Conservation (phyloP, 2,329 filamentous ascomycete genomes). For the Macrophomina tecta region DNA sequence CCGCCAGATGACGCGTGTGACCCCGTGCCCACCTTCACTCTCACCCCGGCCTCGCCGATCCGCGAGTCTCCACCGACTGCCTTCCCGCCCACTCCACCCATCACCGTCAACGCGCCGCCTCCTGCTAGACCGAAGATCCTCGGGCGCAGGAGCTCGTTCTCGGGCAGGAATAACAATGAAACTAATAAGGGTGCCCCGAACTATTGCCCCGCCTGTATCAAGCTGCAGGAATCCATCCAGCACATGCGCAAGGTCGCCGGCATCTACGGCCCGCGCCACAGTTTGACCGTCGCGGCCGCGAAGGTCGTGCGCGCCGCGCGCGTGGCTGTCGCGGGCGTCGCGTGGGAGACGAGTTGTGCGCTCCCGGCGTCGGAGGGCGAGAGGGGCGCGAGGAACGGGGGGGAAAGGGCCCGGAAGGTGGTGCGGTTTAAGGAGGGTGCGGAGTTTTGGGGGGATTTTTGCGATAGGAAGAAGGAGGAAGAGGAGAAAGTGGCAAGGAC, state of each 20-base stretch:
- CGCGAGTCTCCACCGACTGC: neutral
- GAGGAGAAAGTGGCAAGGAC: neutral
- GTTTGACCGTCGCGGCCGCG: neutral
- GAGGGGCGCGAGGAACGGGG: neutral
- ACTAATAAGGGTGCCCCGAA: neutral
- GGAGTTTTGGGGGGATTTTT: neutral
- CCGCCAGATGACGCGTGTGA: too few species aligned
- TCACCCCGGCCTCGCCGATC: slow-evolving; percentile 1
- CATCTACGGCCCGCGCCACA: slow-evolving; percentile 17
- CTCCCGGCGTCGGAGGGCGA: neutral
- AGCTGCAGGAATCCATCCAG: neutral
- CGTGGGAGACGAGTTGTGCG: slow-evolving; percentile 3
- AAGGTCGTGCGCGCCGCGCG: neutral
- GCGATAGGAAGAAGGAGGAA: neutral
- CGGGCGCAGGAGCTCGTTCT: neutral
- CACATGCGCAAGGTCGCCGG: slow-evolving; percentile 11
- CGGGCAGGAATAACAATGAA: neutral
- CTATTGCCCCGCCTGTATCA: neutral
- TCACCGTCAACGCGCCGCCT: neutral
- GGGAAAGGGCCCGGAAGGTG: neutral
- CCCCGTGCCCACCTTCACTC: neutral
- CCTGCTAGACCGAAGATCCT: neutral
- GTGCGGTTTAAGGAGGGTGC: neutral
- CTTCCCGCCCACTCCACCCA: neutral
- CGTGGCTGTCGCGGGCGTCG: neutral